Conservation (phyloP, 2,329 filamentous ascomycete species). For the Sordariomycetes sp. region DNA sequence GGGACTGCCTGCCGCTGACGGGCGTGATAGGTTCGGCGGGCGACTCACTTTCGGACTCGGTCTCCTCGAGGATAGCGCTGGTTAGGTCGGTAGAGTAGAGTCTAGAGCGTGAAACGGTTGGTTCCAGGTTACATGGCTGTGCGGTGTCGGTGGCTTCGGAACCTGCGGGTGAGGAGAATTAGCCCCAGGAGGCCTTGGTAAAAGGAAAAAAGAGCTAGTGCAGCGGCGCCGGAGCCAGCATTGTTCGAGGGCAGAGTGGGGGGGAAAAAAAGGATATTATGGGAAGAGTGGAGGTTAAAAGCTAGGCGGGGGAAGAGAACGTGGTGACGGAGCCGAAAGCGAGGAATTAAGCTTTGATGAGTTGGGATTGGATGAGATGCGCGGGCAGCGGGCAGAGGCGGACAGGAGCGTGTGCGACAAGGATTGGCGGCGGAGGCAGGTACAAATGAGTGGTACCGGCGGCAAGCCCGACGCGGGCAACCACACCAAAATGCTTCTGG, state of each 20-base stretch:
- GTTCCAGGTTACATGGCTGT: not conserved
- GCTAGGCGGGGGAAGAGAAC: not conserved
- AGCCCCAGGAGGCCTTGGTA: not conserved
- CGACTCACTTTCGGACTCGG: conserved; percentile 5
- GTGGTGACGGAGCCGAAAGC: not conserved
- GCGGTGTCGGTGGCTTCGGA: not conserved
- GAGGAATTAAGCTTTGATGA: not conserved
- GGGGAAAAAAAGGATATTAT: not conserved
- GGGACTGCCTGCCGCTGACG: conserved; percentile 5
- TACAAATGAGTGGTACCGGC: not conserved
- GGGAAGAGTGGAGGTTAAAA: not conserved
- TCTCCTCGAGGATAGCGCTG: conserved; percentile 5
- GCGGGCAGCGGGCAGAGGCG: not conserved
- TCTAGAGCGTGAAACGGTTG: not conserved
- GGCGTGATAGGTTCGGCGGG: conserved; percentile 6
- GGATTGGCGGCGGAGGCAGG: not conserved
- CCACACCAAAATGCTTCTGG: not conserved
- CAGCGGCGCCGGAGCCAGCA: not conserved
- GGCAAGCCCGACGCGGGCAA: not conserved
- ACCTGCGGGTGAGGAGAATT: not conserved
- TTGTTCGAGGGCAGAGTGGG: not conserved
- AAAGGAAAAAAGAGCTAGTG: not conserved
- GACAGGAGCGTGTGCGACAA: not conserved
- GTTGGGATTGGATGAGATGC: not conserved
- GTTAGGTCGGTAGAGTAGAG: conserved; percentile 3